Conservation (phyloP, 2,329 filamentous ascomycete species). For the Alternaria viburni region DNA sequence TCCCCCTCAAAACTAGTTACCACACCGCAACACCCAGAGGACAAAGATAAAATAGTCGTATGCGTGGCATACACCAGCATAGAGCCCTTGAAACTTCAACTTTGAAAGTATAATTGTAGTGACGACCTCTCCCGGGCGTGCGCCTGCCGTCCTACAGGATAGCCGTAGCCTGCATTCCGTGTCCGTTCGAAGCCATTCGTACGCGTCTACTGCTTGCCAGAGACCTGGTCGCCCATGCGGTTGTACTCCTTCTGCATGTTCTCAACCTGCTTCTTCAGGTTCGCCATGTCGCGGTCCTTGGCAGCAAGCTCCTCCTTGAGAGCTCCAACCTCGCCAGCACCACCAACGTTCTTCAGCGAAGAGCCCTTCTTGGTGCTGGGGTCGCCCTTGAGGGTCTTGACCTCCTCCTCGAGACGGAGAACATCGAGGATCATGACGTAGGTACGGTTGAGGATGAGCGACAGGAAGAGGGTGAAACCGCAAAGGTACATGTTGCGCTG, state of each 20-base stretch:
- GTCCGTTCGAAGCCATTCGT: slow-evolving; percentile 13
- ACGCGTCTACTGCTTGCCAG: slow-evolving; percentile 60
- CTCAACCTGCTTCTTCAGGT: slow-evolving; percentile 89
- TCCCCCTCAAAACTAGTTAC: slow-evolving; percentile 3
- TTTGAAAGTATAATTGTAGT: not conserved
- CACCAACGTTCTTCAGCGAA: slow-evolving; percentile 72
- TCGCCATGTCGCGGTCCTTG: slow-evolving; percentile 84
- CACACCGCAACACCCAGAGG: slow-evolving; percentile 6
- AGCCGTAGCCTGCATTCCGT: slow-evolving; percentile 6
- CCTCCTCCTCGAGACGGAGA: slow-evolving; percentile 88
- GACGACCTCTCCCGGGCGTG: slow-evolving; percentile 11
- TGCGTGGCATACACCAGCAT: not conserved
- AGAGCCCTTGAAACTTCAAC: not conserved
- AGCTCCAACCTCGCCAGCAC: slow-evolving; percentile 74
- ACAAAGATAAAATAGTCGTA: slow-evolving; percentile 2
- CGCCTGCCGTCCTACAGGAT: not conserved
- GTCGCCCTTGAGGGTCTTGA: slow-evolving; percentile 80
- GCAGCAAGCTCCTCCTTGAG: slow-evolving; percentile 70
- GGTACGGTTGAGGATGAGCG: slow-evolving; percentile 97
- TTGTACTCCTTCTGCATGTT: slow-evolving; percentile 86
- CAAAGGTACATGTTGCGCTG: slow-evolving; percentile 99
- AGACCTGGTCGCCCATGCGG: slow-evolving; percentile 82
- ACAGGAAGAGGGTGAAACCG: slow-evolving; percentile 98
- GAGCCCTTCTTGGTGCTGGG: slow-evolving; percentile 67
- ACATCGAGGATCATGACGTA: slow-evolving; percentile 96